Conservation (phyloP, 495 filamentous ascomycete species). For the Aspergillus cristatus region DNA sequence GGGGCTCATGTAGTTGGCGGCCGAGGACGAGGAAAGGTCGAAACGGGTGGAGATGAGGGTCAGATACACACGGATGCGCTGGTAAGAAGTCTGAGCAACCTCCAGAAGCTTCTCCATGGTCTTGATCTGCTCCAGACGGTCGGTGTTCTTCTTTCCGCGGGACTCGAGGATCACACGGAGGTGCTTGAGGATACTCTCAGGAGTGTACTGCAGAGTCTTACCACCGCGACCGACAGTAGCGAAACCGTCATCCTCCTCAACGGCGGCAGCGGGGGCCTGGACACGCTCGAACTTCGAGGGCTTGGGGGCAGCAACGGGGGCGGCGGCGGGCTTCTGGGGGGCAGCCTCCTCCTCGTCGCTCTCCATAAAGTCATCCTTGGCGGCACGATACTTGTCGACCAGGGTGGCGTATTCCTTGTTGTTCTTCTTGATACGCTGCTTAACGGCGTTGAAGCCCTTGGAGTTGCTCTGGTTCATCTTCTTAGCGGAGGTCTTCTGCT, state of each 20-base stretch:
- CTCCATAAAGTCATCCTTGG: conserved; percentile 80
- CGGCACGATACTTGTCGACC: conserved; percentile 76
- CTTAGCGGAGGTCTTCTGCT: conserved; percentile 92
- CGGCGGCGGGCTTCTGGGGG: conserved; percentile 36
- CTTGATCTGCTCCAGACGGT: conserved; percentile 85
- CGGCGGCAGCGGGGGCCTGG: conserved; percentile 34
- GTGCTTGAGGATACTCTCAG: conserved; percentile 97
- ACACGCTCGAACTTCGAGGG: conserved; percentile 36
- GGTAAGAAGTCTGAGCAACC: conserved; percentile 82
- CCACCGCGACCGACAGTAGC: conserved; percentile 78
- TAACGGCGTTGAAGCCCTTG: conserved; percentile 88
- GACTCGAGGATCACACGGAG: conserved; percentile 88
- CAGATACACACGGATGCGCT: conserved; percentile 85
- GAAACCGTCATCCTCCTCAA: conserved; percentile 76
- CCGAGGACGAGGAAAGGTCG: conserved; percentile 73
- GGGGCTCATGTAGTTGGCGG: conserved; percentile 76
- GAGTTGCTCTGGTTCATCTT: conserved; percentile 98
- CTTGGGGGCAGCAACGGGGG: conserved; percentile 18
- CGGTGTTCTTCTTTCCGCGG: conserved; percentile 96
- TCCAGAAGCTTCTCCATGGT: conserved; percentile 94
- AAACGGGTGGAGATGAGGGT: conserved; percentile 91
- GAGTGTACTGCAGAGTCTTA: conserved; percentile 77
- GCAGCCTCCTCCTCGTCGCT: conserved; percentile 66
- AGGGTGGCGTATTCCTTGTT: conserved; percentile 88
- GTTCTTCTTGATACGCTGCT: conserved; percentile 95